Evolutionary conservation across 2,329 filamentous ascomycete species (phyloP).

Genomic region (Botrytis elliptica): DNA sequence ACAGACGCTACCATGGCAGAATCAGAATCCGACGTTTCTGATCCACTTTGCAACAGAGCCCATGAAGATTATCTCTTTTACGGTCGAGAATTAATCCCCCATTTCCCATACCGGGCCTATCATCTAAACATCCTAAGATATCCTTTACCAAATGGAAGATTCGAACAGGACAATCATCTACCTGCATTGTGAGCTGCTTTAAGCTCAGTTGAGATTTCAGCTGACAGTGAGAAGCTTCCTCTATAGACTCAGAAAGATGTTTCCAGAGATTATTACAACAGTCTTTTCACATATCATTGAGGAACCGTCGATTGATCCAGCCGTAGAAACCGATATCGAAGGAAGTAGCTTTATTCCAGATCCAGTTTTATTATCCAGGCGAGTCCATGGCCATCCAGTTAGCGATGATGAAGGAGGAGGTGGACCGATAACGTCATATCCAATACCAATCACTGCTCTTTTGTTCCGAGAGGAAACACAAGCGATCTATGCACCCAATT

Average conservation of each 20-base stretch:
- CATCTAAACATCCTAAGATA: background rate
- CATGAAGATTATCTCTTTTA: background rate
- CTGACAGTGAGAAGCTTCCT: background rate
- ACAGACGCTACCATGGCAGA: background rate
- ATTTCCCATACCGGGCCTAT: background rate
- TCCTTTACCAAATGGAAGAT: background rate
- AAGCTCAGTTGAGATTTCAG: too few species aligned
- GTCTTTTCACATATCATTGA: background rate
- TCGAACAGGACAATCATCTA: background rate
- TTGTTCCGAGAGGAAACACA: background rate
- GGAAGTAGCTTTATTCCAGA: background rate
- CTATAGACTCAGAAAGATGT: background rate
- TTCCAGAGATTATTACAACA: background rate
- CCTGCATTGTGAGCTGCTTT: background rate
- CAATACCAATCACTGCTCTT: background rate
- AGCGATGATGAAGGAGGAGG: background rate
- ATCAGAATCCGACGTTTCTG: background rate
- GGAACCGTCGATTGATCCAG: background rate
- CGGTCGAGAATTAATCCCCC: background rate
- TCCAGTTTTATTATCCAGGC: background rate
- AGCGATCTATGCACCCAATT: background rate
- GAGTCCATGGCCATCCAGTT: background rate
- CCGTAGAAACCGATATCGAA: background rate
- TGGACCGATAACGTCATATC: background rate
- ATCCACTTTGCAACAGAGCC: background rate